A percentile compares a stretch with the other conserved stretches of the same genome.
Evolutionary conservation across 2,329 filamentous ascomycete genomes (phyloP).

Genomic region (Aspergillus arachidicola): DNA sequence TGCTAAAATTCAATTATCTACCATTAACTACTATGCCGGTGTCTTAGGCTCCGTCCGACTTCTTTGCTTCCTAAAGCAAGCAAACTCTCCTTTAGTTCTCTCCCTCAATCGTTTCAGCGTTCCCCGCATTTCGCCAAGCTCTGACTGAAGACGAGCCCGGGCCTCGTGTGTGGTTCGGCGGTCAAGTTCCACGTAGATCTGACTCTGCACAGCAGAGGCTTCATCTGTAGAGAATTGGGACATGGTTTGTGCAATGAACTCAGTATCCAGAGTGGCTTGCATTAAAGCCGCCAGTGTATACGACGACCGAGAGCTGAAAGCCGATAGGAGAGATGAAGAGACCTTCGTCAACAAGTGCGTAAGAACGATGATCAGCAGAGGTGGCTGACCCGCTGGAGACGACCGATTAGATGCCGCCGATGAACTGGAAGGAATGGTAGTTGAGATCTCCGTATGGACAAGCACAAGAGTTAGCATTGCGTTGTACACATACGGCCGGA

Average conservation of each 20-base stretch:
- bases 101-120: constrained; percentile 83
- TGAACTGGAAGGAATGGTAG: constrained; percentile 69
- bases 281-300: constrained; percentile 84
- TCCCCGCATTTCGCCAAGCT: constrained; percentile 85
- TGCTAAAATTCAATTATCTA: constrained; percentile 1
- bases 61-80: constrained; percentile 74
- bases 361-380: constrained; percentile 78
- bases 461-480: constrained; percentile 82
- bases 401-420: constrained; percentile 74
- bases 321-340: constrained; percentile 76
- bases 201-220: constrained; percentile 77
- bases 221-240: constrained; percentile 84
- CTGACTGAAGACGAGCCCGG: constrained; percentile 75
- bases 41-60: constrained; percentile 28
- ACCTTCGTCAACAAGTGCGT: constrained; percentile 84
- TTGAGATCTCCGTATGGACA: constrained; percentile 86
- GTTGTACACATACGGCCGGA: constrained; percentile 86
- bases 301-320: constrained; percentile 67
- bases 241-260: constrained; percentile 93
- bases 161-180: constrained; percentile 86
- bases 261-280: constrained; percentile 96
- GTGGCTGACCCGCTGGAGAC: constrained; percentile 63
- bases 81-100: constrained; percentile 80
- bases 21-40: constrained; percentile 12
- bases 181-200: constrained; percentile 91